Percentiles rank a stretch among this genome's conserved stretches.
Conservation (phyloP, 805 yeast genomes). For the Starmera amethionina region DNA sequence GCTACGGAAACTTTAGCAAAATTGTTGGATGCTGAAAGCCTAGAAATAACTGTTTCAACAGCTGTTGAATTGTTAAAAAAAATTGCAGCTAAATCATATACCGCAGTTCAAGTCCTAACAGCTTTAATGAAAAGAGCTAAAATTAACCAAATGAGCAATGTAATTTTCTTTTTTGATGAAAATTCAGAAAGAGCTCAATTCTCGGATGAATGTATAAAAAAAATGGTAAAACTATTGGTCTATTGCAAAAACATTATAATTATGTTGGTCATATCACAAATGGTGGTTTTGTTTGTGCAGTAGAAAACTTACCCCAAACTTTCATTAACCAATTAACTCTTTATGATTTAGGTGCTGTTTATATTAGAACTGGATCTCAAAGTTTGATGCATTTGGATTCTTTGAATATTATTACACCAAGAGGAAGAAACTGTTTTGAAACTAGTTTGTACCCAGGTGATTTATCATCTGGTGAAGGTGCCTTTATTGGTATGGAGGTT, state of each 20-base stretch:
- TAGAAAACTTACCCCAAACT: conserved; percentile 35
- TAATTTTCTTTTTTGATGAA: conserved; percentile 54
- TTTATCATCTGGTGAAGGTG: conserved; percentile 60
- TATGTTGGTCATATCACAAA: conserved; percentile 46
- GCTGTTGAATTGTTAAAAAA: conserved; percentile 11
- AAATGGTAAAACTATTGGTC: conserved; percentile 47
- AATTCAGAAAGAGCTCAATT: conserved; percentile 47
- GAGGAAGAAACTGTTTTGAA: conserved; percentile 45
- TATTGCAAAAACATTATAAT: conserved; percentile 58
- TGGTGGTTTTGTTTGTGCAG: conserved; percentile 49
- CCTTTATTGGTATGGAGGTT: conserved; percentile 42
- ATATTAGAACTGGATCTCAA: conserved; percentile 56
- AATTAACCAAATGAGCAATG: conserved; percentile 45
- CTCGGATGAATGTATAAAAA: conserved; percentile 41
- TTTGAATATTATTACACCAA: conserved; percentile 44
- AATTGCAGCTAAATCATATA: conserved; percentile 8
- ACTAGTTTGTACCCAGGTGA: conserved; percentile 50
- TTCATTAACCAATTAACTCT: conserved; percentile 33
- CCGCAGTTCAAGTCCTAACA: conserved; percentile 11
- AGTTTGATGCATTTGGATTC: conserved; percentile 57
- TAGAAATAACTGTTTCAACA: conserved; percentile 12
- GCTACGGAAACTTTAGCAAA: conserved; percentile 13
- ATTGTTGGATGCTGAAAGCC: conserved; percentile 9
- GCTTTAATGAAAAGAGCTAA: conserved; percentile 34
- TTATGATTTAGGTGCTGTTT: conserved; percentile 37